Conservation (phyloP, 345 rosid species). For the Arabidopsis arenosa region DNA sequence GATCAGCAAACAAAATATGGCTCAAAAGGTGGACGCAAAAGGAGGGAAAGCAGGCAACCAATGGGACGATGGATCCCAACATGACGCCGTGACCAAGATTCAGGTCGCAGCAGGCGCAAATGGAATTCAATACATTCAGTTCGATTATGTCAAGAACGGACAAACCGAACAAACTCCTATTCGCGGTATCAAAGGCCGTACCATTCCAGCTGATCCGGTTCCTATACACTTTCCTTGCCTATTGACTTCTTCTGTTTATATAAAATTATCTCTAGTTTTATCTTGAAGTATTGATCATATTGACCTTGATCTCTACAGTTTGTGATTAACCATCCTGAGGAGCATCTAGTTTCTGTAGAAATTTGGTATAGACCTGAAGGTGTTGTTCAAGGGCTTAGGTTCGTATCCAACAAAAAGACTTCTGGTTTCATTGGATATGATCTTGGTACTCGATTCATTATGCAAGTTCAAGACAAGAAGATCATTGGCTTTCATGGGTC, state of each 20-base stretch:
- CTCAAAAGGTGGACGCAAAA: constrained; percentile 30
- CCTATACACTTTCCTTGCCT: neutral
- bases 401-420: constrained; percentile 10
- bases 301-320: constrained; percentile 1
- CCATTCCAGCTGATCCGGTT: constrained; percentile 22
- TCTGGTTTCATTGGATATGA: constrained; percentile 16
- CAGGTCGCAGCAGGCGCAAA: constrained; percentile 17
- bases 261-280: no score
- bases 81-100: constrained; percentile 42
- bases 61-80: constrained; percentile 40
- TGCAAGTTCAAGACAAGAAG: constrained; percentile 11
- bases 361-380: constrained; percentile 1
- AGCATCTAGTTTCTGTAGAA: neutral
- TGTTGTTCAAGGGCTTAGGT: neutral
- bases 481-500: constrained; percentile 26
- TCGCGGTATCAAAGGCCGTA: constrained; percentile 18
- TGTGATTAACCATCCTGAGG: constrained; percentile 23
- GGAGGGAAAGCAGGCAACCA: constrained; percentile 31
- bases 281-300: neutral
- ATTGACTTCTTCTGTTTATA: neutral
- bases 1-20: constrained; percentile 33
- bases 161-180: constrained; percentile 9
- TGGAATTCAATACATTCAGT: constrained; percentile 31
- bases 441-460: neutral
- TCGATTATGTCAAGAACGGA: constrained; percentile 17